Percentiles rank a stretch among this genome's conserved stretches.
Evolutionary conservation across 371 early-diverging fungal species (phyloP).

Genomic region (Smittium culicis): DNA sequence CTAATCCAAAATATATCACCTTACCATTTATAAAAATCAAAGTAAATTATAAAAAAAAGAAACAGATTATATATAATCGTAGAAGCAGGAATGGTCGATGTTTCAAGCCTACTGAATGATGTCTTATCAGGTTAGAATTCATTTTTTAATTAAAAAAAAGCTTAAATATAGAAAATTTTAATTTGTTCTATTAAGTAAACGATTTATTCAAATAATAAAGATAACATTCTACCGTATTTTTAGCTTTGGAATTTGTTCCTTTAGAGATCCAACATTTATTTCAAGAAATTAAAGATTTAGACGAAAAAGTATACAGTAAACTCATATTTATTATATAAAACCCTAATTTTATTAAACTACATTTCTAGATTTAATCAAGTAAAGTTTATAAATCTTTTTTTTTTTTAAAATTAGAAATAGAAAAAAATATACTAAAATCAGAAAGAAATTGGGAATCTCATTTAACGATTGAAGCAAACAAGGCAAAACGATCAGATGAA

Average conservation of each 20-base stretch:
- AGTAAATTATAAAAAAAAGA: not conserved
- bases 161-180: not conserved
- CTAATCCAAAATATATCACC: too few species aligned
- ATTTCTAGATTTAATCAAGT: too few species aligned
- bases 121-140: slow-evolving; percentile 8
- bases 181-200: not conserved
- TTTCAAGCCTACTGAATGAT: slow-evolving; percentile 5
- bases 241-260: slow-evolving; percentile 34
- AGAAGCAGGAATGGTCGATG: slow-evolving; percentile 4
- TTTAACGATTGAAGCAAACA: slow-evolving; percentile 13
- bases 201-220: not conserved
- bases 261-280: slow-evolving; percentile 36
- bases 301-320: slow-evolving; percentile 30
- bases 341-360: too few species aligned
- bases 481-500: slow-evolving; percentile 14
- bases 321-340: slow-evolving; percentile 15
- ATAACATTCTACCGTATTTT: not conserved
- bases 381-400: too few species aligned
- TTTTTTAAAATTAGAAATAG: slow-evolving; percentile 1
- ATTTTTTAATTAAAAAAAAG: not conserved
- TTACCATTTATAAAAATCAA: too few species aligned
- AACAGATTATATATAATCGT: not conserved
- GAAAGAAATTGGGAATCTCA: slow-evolving; percentile 5
- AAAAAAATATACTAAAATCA: not conserved
- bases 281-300: slow-evolving; percentile 33